Base-by-base conservation (phyloP, 2,329 filamentous ascomycete species). In the Colletotrichum sp. region DNA sequence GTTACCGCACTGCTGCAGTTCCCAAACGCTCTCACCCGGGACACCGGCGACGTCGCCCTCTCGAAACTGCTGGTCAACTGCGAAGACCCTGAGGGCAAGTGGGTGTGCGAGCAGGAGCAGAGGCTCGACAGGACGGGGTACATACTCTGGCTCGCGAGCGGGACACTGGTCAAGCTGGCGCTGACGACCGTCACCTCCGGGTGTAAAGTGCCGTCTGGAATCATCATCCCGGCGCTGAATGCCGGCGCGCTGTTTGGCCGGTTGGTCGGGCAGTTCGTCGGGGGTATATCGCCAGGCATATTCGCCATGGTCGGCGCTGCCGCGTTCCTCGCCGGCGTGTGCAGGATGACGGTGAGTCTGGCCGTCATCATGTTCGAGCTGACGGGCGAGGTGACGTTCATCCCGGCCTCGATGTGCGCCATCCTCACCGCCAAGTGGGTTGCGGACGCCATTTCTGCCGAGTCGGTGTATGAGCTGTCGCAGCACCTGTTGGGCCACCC, bases 301-400 rank as follows among this genome's bases (percentile, higher is more conserved):
- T 91, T 91, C 78, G 90, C 90, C 69, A 90, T 91, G 87, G 89
- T 91, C 12, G 90, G 89, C 2, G 86, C 89, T 1, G 88, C 87
- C 5, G 89, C 89, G 0, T 91, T 91, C 77, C 85, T 91, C 0
- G 89, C 89, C 1, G 90, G 90, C 8, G 88, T 91, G 3, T 87
- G 86, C 13, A 83, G 90, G 47, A 91, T 91, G 89, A 91, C 89
- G 1, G 87, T 91, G 12, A 88, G 86, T 3, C 83, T 91, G 8
- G 86, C 87, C 11, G 90, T 91, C 51, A 90, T 91, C 80, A 91
- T 91, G 89, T 91, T 91, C 79, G 89, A 90, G 78, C 83, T 91
- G 9, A 91, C 89, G 1, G 89, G 90, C 51, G 88, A 90, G 76
- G 84, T 91, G 9, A 86, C 89, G 73, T 91, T 90, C 78, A 86